phyloP scores from a whole-genome alignment of 1,284 basidiomycete species.

The Amylostereum chailletii region DNA sequence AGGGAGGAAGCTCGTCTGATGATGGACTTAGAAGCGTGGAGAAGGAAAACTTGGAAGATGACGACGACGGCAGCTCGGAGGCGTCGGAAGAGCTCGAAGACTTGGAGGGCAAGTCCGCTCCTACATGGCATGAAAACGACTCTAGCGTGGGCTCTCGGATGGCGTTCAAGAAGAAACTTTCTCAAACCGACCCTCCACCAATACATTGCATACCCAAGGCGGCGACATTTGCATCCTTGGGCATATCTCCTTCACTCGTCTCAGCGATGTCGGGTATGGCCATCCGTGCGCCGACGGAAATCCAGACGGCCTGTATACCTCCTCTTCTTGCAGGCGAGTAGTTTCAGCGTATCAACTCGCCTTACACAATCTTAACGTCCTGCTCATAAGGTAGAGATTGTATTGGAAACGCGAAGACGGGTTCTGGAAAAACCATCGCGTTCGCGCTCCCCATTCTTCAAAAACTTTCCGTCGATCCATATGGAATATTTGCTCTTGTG shows the following conservation, averaged over 20 bases:
- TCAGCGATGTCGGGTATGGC: constrained; percentile 74
- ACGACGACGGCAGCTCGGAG: not conserved
- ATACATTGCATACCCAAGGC: constrained; percentile 6
- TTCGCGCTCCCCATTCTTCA: constrained; percentile 96
- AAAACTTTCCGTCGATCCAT: constrained; percentile 80
- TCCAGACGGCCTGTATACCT: constrained; percentile 88
- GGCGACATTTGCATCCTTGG: constrained; percentile 61
- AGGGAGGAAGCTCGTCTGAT: not conserved
- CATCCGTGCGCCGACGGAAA: constrained; percentile 80
- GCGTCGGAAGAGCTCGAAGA: not conserved
- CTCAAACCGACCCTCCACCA: not conserved
- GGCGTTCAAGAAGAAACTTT: constrained; percentile 12
- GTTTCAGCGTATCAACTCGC: not conserved
- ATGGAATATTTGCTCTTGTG: constrained; percentile 89
- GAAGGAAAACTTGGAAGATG: not conserved
- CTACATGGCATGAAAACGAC: constrained; percentile 4
- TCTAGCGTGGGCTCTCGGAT: constrained; percentile 17
- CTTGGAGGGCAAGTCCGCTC: not conserved
- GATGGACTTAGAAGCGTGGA: constrained; percentile 2
- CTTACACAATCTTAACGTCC: constrained; percentile 4
- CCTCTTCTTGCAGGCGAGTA: constrained; percentile 71
- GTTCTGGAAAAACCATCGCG: constrained; percentile 96
- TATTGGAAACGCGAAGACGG: constrained; percentile 96
- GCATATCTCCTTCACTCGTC: constrained; percentile 67
- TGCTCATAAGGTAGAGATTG: constrained; percentile 71